A percentile compares a stretch with the other conserved stretches of the same genome.
Conservation (phyloP, 139 green algal genomes). For the Astrephomene gubernaculifera region DNA sequence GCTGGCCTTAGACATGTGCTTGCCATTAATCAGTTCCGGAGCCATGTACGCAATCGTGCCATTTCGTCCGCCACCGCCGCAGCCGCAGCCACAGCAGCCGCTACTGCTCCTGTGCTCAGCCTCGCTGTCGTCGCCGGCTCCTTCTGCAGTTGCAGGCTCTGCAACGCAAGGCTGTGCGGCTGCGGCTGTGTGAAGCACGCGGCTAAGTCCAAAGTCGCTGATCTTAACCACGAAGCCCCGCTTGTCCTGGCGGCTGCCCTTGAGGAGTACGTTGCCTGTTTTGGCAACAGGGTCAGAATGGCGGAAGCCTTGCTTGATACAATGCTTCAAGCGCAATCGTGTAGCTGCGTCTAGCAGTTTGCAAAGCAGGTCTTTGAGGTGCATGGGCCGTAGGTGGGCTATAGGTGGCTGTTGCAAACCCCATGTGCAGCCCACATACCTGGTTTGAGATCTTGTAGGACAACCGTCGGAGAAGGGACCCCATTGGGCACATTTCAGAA, state of each 20-base stretch:
- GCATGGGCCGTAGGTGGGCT: no score
- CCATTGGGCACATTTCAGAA: no score
- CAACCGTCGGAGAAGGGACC: no score
- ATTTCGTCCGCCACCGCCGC: not conserved
- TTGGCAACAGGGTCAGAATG: no score
- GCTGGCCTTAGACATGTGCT: slow-evolving; percentile 24
- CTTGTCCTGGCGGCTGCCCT: slow-evolving; percentile 41
- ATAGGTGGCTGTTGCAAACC: no score
- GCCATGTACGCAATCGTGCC: slow-evolving; percentile 33
- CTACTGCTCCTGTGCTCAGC: no score
- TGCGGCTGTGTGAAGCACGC: slow-evolving; percentile 3
- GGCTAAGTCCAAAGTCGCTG: slow-evolving; percentile 71
- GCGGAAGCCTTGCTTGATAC: no score
- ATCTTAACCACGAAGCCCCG: slow-evolving; percentile 72
- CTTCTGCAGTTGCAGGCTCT: not conserved
- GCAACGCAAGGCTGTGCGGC: not conserved
- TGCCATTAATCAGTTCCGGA: slow-evolving; percentile 34
- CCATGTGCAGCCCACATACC: no score
- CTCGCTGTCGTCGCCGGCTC: not conserved
- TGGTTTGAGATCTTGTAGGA: no score
- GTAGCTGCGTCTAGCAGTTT: no score
- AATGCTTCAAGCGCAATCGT: no score
- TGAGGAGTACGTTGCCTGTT: slow-evolving; percentile 69
- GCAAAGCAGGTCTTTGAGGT: no score
- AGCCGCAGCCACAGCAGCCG: not conserved